Evolutionary conservation across 2,329 filamentous ascomycete species (phyloP), one percentile per base, ranked within the genome.

Genomic region (Hypoxylon sp.): DNA sequence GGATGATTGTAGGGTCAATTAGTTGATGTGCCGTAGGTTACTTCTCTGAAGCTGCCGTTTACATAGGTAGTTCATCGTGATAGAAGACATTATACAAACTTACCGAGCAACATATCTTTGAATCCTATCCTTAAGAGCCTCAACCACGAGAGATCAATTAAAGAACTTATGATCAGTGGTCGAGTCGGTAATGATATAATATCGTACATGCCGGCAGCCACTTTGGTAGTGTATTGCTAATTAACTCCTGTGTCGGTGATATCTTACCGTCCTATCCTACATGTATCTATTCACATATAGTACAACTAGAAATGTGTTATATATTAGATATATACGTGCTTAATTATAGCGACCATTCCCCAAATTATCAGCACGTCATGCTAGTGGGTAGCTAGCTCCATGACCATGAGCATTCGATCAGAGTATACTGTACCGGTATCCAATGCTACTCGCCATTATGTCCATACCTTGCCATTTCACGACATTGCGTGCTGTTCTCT

Each of bases 271-370:
- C 46, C 46, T 21, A 46, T 57, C 25, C 36, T 30, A n/a, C n/a
- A n/a, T n/a, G n/a, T n/a, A 46, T 52, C 17, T 21, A 38, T 36
- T 36, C 41, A 56, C 36, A 21, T 10, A n/a, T 63, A 23, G 36
- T 50, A 28, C 2, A 38, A 34, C 49, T 41, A 28, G 17, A n/a
- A 48, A 52, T 58, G 45, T 57, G 36, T 19, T 25, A 59, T 62
- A 62, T 65, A 68, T 68, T 65, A 25, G 34, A 59, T 62, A 48
- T 45, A 55, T 49, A 60, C 36, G 53, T 49, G 13, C 62, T 59
- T 6, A 34, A 34, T 48, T 53, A 14, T n/a, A 30, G 28, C 3
- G 28, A 10, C 23, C 38, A 48, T 49, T n/a, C 60, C n/a, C 14
- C 34, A 50, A 13, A 28, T 55, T 34, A 62, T 19, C 32, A 60